Conservation (phyloP, 202 grass and related monocot genomes). For the Schoenoplectus triqueter region DNA sequence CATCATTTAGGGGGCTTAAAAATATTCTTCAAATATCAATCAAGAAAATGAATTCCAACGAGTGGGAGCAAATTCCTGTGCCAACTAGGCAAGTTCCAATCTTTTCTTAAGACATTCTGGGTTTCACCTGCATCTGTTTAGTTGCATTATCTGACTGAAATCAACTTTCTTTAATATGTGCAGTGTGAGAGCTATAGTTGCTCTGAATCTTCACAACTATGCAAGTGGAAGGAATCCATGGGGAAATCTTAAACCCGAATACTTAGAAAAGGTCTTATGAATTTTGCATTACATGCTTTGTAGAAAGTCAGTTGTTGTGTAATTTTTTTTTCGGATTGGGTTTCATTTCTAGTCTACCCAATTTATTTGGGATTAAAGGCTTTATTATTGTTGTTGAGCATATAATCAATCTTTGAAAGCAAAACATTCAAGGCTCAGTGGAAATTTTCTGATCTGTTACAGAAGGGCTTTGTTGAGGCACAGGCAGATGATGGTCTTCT, state of each 20-base stretch:
- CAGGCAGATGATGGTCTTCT: conserved; percentile 88
- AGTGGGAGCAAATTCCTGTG: conserved; percentile 82
- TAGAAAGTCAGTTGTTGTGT: background rate
- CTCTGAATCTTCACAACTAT: conserved; percentile 96
- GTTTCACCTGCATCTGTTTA: too few relatives aligned
- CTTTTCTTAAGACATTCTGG: background rate
- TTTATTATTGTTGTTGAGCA: background rate
- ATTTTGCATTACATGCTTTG: too few relatives aligned
- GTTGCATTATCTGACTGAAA: conserved; percentile 16
- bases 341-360: too few relatives aligned
- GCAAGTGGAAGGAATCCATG: conserved; percentile 96
- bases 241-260: conserved; percentile 94
- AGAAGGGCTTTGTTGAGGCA: conserved; percentile 97
- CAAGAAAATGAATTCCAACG: conserved; percentile 79
- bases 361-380: too few relatives aligned
- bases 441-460: conserved; percentile 39
- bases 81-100: conserved; percentile 65
- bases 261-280: conserved; percentile 64
- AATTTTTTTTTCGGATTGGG: too few relatives aligned
- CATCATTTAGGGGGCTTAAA: conserved; percentile 64
- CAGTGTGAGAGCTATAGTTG: conserved; percentile 97
- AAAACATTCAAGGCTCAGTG: background rate
- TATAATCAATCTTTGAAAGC: background rate
- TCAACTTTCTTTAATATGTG: conserved; percentile 39
- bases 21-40: conserved; percentile 81